These are phyloP conservation scores for Avena sativa DNA, from an alignment of 176 grass and related monocot genomes.

Conservation along the genomic window DNA sequence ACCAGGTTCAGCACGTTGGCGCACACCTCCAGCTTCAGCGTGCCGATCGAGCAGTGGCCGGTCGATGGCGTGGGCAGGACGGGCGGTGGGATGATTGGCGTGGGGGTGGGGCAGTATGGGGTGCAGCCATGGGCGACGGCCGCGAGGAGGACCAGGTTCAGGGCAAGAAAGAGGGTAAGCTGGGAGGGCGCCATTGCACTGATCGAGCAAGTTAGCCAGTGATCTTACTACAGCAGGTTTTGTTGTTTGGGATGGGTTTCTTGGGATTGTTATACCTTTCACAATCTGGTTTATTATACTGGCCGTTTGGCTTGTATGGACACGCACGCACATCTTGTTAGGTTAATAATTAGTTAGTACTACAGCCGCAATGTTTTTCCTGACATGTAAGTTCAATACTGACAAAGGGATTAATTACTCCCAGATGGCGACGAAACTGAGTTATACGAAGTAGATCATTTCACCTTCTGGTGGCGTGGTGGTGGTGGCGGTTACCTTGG, in stretches of 20 bases:
- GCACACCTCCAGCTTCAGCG: conserved; percentile 49
- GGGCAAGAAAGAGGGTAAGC: conserved; percentile 24
- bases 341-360: too few relatives aligned
- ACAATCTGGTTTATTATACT: too few relatives aligned
- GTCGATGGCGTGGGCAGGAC: neutral
- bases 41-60: conserved; percentile 40
- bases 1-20: conserved; percentile 52
- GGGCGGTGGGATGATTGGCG: neutral
- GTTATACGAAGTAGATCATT: too few relatives aligned
- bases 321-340: neutral
- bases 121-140: conserved; percentile 34
- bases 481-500: too few relatives aligned
- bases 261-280: neutral
- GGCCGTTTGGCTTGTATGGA: neutral
- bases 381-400: too few relatives aligned
- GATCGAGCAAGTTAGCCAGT: neutral
- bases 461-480: too few relatives aligned
- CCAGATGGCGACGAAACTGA: too few relatives aligned
- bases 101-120: neutral
- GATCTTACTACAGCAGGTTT: neutral
- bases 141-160: conserved; percentile 36
- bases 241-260: neutral
- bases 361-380: too few relatives aligned
- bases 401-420: too few relatives aligned
- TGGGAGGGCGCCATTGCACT: conserved; percentile 11